These are phyloP conservation scores for Cotoneaster glaucophyllus DNA, from an alignment of 306 rosid species.

Conservation along the genomic window DNA sequence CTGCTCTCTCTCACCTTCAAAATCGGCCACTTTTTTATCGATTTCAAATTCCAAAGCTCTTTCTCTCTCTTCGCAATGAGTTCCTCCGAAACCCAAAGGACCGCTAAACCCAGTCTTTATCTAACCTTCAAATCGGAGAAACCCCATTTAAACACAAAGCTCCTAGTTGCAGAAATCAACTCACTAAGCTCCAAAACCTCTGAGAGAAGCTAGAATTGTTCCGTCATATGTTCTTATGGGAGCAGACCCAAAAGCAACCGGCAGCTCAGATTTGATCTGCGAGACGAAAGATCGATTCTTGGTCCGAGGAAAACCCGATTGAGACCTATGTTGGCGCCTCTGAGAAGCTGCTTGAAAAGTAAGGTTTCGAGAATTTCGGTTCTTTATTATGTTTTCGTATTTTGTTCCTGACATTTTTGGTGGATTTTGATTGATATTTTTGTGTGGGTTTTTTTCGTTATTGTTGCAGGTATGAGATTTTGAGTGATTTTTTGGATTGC, in stretches of 20 bases:
- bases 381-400: not conserved
- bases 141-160: slow-evolving; percentile 16
- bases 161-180: not conserved
- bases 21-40: not conserved
- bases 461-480: slow-evolving; percentile 42
- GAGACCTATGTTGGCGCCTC: not conserved
- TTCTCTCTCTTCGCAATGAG: slow-evolving; percentile 25
- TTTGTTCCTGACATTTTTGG: not conserved
- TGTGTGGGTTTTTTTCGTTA: not conserved
- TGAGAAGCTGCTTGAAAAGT: slow-evolving; percentile 50
- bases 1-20: not conserved
- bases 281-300: not conserved
- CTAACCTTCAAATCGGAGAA: slow-evolving; percentile 34
- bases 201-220: slow-evolving; percentile 32
- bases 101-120: not conserved
- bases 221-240: slow-evolving; percentile 21
- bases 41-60: not conserved
- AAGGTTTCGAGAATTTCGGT: not conserved
- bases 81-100: slow-evolving; percentile 16
- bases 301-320: slow-evolving; percentile 4
- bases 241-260: not conserved
- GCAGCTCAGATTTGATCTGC: slow-evolving; percentile 12
- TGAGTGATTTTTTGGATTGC: slow-evolving; percentile 45
- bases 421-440: not conserved
- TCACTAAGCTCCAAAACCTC: slow-evolving; percentile 47